Percentiles rank a stretch among this genome's conserved stretches.
Conservation (phyloP, 1,139 yeast species). For the Lodderomyces beijingensis region DNA sequence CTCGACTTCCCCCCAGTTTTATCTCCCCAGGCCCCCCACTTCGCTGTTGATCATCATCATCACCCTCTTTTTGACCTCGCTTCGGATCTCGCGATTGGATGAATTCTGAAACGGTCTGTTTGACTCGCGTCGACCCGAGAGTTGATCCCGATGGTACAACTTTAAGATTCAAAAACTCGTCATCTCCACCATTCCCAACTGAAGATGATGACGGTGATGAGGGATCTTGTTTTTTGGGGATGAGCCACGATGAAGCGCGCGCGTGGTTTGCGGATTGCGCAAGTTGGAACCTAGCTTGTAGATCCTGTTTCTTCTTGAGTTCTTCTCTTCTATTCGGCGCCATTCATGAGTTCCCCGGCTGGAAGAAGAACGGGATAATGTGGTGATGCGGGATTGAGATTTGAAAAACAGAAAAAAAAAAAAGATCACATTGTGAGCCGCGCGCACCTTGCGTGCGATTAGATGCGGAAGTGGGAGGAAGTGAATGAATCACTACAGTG, state of each 20-base stretch:
- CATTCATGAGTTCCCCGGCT: too few species aligned
- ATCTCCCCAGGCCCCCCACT: neutral
- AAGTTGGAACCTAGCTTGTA: slow-evolving; percentile 47
- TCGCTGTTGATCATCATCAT: neutral
- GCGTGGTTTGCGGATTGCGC: slow-evolving; percentile 35
- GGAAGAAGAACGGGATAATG: too few species aligned
- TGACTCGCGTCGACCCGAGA: slow-evolving; percentile 4
- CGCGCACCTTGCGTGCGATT: too few species aligned
- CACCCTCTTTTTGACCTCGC: slow-evolving; percentile 6
- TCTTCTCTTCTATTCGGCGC: slow-evolving; percentile 30
- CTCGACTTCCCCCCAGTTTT: slow-evolving; percentile 14
- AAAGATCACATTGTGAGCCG: neutral
- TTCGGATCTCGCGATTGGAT: slow-evolving; percentile 15
- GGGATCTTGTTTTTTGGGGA: slow-evolving; percentile 12
- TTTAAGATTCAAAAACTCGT: slow-evolving; percentile 36
- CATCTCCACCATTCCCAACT: slow-evolving; percentile 4
- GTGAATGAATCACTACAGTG: too few species aligned
- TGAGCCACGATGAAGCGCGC: slow-evolving; percentile 42
- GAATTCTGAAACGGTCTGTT: slow-evolving; percentile 30
- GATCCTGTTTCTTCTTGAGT: slow-evolving; percentile 43
- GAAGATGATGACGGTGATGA: neutral
- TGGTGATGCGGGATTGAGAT: too few species aligned
- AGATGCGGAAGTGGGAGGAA: too few species aligned
- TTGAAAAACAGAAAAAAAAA: neutral
- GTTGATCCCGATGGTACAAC: slow-evolving; percentile 43